Base-by-base conservation (phyloP, 176 grass and related monocot genomes). In the Echinochloa phyllopogon region DNA sequence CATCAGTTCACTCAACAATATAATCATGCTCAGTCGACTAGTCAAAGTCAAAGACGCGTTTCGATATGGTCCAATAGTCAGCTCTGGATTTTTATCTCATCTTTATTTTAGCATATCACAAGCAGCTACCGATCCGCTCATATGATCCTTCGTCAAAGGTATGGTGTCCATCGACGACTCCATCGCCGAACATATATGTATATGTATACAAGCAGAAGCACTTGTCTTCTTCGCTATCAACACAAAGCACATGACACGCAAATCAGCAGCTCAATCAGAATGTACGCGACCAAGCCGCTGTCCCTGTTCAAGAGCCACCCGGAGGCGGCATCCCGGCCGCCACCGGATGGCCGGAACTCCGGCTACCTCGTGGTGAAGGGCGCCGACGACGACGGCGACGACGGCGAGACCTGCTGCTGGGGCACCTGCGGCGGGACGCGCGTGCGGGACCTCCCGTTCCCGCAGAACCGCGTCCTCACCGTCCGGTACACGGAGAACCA, bases 361-460 rank as follows among this genome's bases (percentile, higher is more conserved):
- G 84, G 89, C 18, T 89, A 85, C 74, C 79, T 94, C 0, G 81
- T 77, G 3, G 25, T 84, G 29, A 74, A 85, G 78, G 79, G 83
- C 52, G n/a, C 60, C 18, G 83, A 74, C 36, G 79, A 62, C 4
- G 79, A 81, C 15, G 60, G 57, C 10, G 58, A 13, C 3, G 72
- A 24, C 18, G 52, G 17, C 64, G 60, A 81, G 76, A 68, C 78
- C 0, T 91, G 91, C 81, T 94, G 89, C 84, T 88, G 72, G 84
- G 94, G 89, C 3, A 52, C 42, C 1, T 90, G 64, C 81, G 57
- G 62, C 55, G 56, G 82, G 2, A n/a, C 82, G 72, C 84, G 82
- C 33, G 82, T 97, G 52, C 55, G n/a, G 13, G 78, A 92, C 39
- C 80, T 94, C 16, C 89, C 92, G 4, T 92, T 92, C 83, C 87